A percentile compares a stretch with the other conserved stretches of the same genome.
phyloP scores from a whole-genome alignment of 2,329 filamentous ascomycete genomes.

The Aspergillus flavus region DNA sequence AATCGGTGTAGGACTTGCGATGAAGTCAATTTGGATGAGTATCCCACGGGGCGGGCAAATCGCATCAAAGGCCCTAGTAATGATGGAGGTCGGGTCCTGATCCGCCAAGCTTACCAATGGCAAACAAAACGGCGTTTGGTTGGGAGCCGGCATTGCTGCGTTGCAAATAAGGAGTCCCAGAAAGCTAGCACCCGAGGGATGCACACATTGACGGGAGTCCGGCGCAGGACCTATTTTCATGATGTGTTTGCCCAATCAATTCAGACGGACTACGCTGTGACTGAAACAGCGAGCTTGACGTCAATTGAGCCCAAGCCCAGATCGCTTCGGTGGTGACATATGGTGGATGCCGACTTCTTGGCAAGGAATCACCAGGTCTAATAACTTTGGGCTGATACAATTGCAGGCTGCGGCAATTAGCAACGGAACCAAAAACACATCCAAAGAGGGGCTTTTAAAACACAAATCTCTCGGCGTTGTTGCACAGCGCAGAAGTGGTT shows the following conservation, averaged over 20 bases:
- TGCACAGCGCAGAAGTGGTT: constrained; percentile 20
- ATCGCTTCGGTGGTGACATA: constrained; percentile 26
- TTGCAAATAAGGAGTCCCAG: constrained; percentile 11
- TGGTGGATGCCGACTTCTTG: constrained; percentile 22
- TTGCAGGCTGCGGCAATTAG: constrained; percentile 43
- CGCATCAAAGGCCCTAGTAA: neutral
- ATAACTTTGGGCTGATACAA: constrained; percentile 50
- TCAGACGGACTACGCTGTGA: constrained; percentile 11
- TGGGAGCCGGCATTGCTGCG: constrained; percentile 13
- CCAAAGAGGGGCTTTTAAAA: constrained; percentile 8
- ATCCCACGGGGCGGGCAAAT: constrained; percentile 11
- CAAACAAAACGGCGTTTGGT: constrained; percentile 12
- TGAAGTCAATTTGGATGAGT: constrained; percentile 1
- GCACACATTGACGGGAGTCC: constrained; percentile 15
- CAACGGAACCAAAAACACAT: constrained; percentile 10
- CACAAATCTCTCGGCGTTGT: constrained; percentile 27
- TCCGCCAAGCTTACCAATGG: constrained; percentile 7
- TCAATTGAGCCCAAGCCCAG: constrained; percentile 15
- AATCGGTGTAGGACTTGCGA: neutral
- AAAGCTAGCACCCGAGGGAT: constrained; percentile 14
- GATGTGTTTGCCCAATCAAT: constrained; percentile 12
- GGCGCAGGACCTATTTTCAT: constrained; percentile 14
- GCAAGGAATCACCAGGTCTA: constrained; percentile 29
- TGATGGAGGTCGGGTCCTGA: constrained; percentile 8
- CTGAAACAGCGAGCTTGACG: constrained; percentile 13